Conservation (phyloP, 2,329 filamentous ascomycete species). For the Cryphonectria carpinicola region DNA sequence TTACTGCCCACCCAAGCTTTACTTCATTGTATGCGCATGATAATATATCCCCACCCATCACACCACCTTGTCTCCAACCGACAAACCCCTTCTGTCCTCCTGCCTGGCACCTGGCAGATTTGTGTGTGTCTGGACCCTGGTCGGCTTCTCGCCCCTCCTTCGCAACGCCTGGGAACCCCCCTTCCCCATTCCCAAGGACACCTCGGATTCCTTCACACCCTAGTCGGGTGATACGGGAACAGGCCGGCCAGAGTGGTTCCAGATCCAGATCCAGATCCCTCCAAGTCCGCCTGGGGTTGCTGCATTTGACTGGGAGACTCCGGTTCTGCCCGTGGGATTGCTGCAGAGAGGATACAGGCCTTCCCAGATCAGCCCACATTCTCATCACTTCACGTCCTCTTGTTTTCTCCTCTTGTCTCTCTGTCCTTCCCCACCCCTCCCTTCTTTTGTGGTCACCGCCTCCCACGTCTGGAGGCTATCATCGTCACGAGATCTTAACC, state of each 20-base stretch:
- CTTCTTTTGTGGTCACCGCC: constrained; percentile 3
- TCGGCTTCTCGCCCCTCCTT: not conserved
- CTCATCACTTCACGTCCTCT: not conserved
- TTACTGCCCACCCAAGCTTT: too few species aligned
- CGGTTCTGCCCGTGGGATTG: not conserved
- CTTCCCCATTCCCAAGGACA: constrained; percentile 5
- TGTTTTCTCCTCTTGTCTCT: not conserved
- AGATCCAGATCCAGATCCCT: constrained; percentile 9
- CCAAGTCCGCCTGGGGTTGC: not conserved
- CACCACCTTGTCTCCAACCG: not conserved
- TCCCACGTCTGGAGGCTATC: not conserved
- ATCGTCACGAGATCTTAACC: constrained; percentile 7
- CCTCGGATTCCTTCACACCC: constrained; percentile 9
- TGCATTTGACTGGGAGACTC: not conserved
- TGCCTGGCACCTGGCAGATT: not conserved
- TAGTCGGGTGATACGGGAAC: constrained; percentile 14
- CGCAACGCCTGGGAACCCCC: not conserved
- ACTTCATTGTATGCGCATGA: not conserved
- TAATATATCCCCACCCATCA: constrained; percentile 5
- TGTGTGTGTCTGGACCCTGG: not conserved
- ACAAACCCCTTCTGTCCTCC: not conserved
- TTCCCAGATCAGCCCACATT: constrained; percentile 12
- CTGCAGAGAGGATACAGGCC: too few species aligned
- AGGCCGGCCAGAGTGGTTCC: constrained; percentile 12
- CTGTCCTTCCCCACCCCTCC: not conserved